These are phyloP conservation scores for Aspergillus hortae DNA, from an alignment of 2,329 filamentous ascomycete genomes.

Conservation along the genomic window DNA sequence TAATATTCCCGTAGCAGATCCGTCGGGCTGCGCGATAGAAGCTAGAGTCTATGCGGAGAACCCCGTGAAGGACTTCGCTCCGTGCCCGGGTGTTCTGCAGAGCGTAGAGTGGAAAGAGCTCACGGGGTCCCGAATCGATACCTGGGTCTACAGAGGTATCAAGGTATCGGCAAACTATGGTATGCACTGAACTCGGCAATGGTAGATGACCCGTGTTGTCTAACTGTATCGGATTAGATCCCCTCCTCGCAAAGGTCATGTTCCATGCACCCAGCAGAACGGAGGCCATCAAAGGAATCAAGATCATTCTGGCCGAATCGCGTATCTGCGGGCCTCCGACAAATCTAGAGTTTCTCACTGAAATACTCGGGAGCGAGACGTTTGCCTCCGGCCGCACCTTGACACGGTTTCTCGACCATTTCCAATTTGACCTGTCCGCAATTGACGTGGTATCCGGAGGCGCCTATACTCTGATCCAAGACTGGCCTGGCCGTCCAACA, in stretches of 20 bases:
- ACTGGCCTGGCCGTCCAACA: slow-evolving; percentile 55
- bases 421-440: slow-evolving; percentile 48
- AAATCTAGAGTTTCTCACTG: slow-evolving; percentile 55
- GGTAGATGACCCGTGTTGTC: neutral
- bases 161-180: slow-evolving; percentile 57
- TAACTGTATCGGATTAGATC: slow-evolving; percentile 34
- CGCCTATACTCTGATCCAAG: slow-evolving; percentile 57
- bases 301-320: slow-evolving; percentile 42
- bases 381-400: slow-evolving; percentile 53
- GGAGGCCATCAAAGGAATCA: slow-evolving; percentile 45
- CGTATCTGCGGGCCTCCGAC: slow-evolving; percentile 53
- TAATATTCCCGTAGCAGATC: slow-evolving; percentile 40
- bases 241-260: slow-evolving; percentile 59
- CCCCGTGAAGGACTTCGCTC: slow-evolving; percentile 56
- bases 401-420: slow-evolving; percentile 54
- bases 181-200: slow-evolving; percentile 13
- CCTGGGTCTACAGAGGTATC: slow-evolving; percentile 59
- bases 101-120: slow-evolving; percentile 54
- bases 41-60: slow-evolving; percentile 57
- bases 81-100: slow-evolving; percentile 58
- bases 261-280: slow-evolving; percentile 44
- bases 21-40: slow-evolving; percentile 51
- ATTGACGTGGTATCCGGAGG: slow-evolving; percentile 57
- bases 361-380: slow-evolving; percentile 45
- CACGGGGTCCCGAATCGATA: slow-evolving; percentile 55